Percentiles rank a stretch among this genome's conserved stretches.
These are phyloP conservation scores for Penicillium malachiteum DNA, from an alignment of 495 filamentous ascomycete genomes.

Conservation along the genomic window DNA sequence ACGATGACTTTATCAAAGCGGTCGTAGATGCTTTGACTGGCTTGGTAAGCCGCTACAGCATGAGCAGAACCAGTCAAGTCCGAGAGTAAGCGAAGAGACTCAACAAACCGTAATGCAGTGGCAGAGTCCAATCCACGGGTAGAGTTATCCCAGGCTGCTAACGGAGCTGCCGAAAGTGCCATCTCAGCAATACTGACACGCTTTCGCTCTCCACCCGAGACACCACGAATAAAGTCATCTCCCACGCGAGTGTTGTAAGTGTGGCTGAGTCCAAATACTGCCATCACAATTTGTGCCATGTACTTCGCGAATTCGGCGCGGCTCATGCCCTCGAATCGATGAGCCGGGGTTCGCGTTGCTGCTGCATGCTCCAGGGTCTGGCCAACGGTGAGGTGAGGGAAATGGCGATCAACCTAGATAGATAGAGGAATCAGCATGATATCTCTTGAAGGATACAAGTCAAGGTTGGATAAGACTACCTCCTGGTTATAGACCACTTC, in stretches of 20 bases:
- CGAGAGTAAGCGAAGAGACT: conserved; percentile 63
- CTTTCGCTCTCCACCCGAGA: conserved; percentile 81
- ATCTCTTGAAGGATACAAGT: too few relatives aligned
- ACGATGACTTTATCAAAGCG: conserved; percentile 62
- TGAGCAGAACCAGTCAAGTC: conserved; percentile 66
- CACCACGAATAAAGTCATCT: conserved; percentile 76
- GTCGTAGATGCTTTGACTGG: conserved; percentile 78
- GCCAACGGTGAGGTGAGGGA: conserved; percentile 76
- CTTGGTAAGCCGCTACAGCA: conserved; percentile 83
- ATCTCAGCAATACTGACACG: conserved; percentile 78
- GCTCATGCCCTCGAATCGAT: conserved; percentile 43
- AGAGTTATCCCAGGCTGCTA: conserved; percentile 77
- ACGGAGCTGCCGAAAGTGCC: conserved; percentile 59
- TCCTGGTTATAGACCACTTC: conserved; percentile 82
- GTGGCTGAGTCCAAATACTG: conserved; percentile 73
- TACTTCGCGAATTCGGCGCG: conserved; percentile 40
- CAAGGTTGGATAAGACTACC: conserved; percentile 7
- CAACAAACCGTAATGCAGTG: conserved; percentile 76
- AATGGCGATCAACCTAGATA: conserved; percentile 68
- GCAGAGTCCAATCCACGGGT: conserved; percentile 79
- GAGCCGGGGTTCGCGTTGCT: conserved; percentile 52
- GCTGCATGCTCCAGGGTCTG: conserved; percentile 81
- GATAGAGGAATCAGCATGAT: too few relatives aligned
- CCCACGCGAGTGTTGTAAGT: conserved; percentile 76
- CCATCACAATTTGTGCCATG: conserved; percentile 66